Evolutionary conservation across 768 basidiomycete genomes (phyloP), one percentile per base, ranked within the genome.

Genomic region (Cystofilobasidium bisporidii): DNA sequence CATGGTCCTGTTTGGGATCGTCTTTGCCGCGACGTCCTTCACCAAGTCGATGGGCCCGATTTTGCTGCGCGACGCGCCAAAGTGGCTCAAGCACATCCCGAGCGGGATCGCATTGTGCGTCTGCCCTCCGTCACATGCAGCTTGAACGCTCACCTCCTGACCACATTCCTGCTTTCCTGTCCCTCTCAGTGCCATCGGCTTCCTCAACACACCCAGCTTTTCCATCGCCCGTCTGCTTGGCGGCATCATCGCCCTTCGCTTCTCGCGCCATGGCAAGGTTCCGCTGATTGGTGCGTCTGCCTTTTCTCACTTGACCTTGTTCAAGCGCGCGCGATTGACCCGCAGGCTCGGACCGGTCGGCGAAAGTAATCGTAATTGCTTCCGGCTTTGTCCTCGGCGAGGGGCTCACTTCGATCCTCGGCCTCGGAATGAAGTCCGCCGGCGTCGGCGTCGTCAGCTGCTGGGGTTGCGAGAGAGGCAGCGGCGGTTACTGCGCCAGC

Each of bases 341-440:
- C n/a, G n/a, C n/a, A n/a, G n/a, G n/a, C n/a, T n/a, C n/a, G n/a
- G n/a, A n/a, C n/a, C n/a, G n/a, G n/a, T n/a, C n/a, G n/a, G n/a
- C n/a, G n/a, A n/a, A n/a, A n/a, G 58, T 61, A 41, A 87, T 98
- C 72, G 84, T 97, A 30, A 81, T 94, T 47, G 94, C 93, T 10
- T 91, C 88, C 76, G 94, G 94, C 3, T 96, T 98, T 75, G 93
- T 98, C 30, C 80, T 98, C 22, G 94, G 94, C 24, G 94, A 98
- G 75, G 94, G 94, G 1, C 85, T 96, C 40, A 80, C 89, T 48
- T 92, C 91, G 74, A 82, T 98, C 56, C 77, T 92, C 33, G 84
- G 87, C 18, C 80, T 98, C 58, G 72, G 86, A 10, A 76, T 96
- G 69, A 84, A 85, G 70, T 89, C 86, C 38, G 81, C 82, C 40